Conservation (phyloP, 257 asterid genomes). For the Apocynum venetum region DNA sequence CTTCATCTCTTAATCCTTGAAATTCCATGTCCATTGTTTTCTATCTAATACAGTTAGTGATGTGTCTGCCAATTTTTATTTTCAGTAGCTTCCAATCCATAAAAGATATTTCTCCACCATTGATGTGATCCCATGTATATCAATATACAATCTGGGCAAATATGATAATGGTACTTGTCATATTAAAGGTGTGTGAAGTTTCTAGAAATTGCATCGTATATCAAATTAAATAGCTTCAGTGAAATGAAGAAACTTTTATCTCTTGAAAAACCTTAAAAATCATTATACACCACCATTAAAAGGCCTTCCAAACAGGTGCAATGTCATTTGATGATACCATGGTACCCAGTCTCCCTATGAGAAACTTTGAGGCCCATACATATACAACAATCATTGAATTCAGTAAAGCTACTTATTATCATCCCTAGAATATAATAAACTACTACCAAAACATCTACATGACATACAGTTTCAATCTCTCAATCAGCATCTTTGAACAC, state of each 20-base stretch:
- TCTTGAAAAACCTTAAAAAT: too few relatives aligned
- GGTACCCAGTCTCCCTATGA: background rate
- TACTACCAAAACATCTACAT: background rate
- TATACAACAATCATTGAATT: background rate
- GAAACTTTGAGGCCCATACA: background rate
- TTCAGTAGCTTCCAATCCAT: background rate
- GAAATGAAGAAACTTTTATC: background rate
- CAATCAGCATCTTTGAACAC: background rate
- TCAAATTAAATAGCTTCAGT: background rate
- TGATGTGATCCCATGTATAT: background rate
- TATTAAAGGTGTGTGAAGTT: background rate
- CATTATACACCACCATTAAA: background rate
- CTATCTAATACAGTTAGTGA: background rate
- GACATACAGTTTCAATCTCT: background rate
- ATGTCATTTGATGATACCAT: background rate
- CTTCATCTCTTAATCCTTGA: too few relatives aligned
- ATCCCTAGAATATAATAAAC: background rate
- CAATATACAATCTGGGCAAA: background rate
- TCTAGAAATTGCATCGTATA: background rate
- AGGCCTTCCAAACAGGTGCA: background rate
- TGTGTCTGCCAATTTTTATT: background rate
- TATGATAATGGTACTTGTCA: background rate
- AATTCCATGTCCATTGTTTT: background rate
- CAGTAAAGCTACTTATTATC: background rate
- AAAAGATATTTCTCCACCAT: background rate